Evolutionary conservation across 495 filamentous ascomycete species (phyloP).

Genomic region (Tuber borchii): DNA sequence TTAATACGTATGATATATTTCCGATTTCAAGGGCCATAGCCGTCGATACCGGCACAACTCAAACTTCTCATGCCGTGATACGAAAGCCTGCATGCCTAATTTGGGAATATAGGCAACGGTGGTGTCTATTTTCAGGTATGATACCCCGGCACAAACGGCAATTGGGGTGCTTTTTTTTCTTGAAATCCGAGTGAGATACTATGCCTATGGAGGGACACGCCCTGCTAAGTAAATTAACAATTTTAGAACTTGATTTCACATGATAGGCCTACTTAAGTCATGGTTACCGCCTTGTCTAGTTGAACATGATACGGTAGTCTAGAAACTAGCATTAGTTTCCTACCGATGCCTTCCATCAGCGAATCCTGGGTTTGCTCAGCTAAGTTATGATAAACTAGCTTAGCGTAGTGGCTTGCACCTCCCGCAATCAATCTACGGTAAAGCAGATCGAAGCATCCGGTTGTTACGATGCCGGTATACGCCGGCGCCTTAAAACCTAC

Average conservation of each 20-base stretch:
- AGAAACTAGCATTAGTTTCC: not conserved
- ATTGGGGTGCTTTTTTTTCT: not conserved
- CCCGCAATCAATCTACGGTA: not conserved
- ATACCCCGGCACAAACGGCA: not conserved
- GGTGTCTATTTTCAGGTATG: not conserved
- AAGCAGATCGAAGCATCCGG: not conserved
- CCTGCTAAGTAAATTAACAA: not conserved
- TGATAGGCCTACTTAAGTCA: not conserved
- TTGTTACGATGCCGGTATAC: not conserved
- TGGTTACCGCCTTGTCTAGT: not conserved
- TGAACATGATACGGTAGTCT: not conserved
- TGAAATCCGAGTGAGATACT: slow-evolving; percentile 4
- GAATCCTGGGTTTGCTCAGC: not conserved
- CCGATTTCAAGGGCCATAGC: not conserved
- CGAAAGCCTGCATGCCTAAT: not conserved
- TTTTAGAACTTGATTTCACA: not conserved
- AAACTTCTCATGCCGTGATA: not conserved
- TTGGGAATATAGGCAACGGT: not conserved
- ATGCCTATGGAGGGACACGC: not conserved
- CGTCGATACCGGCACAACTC: not conserved
- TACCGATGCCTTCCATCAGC: not conserved
- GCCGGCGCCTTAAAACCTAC: too few species aligned
- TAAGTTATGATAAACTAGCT: not conserved
- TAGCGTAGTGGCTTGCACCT: not conserved
- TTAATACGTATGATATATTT: not conserved